Evolutionary conservation across 805 yeast genomes (phyloP).

Genomic region (Pichia scutulata): DNA sequence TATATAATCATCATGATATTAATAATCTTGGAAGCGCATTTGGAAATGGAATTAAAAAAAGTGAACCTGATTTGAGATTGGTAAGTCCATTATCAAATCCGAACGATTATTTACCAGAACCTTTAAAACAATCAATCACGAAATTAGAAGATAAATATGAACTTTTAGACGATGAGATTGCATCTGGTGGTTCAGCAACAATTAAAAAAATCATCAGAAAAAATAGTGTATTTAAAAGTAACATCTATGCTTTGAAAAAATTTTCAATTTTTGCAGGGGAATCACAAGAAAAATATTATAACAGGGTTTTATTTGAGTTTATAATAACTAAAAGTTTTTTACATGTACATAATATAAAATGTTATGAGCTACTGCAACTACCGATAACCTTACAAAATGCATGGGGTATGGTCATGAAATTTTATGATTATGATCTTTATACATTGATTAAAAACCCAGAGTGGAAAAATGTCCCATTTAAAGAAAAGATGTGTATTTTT

Average conservation of each 20-base stretch:
- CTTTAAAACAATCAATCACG: slow-evolving; percentile 39
- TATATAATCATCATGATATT: slow-evolving; percentile 29
- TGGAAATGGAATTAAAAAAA: slow-evolving; percentile 17
- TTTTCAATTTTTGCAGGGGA: slow-evolving; percentile 40
- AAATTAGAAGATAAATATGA: slow-evolving; percentile 50
- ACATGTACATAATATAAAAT: slow-evolving; percentile 52
- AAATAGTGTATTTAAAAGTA: slow-evolving; percentile 27
- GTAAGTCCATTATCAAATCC: slow-evolving; percentile 60
- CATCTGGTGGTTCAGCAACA: slow-evolving; percentile 66
- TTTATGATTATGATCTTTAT: slow-evolving; percentile 56
- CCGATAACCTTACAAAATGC: slow-evolving; percentile 56
- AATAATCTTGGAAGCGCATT: slow-evolving; percentile 26
- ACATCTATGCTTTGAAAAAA: slow-evolving; percentile 55
- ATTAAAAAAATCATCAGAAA: slow-evolving; percentile 43
- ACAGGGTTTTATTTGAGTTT: slow-evolving; percentile 56
- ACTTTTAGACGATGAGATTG: slow-evolving; percentile 38
- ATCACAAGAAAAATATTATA: slow-evolving; percentile 53
- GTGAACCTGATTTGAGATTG: slow-evolving; percentile 36
- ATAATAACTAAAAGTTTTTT: slow-evolving; percentile 48
- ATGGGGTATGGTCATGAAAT: slow-evolving; percentile 72
- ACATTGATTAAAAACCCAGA: slow-evolving; percentile 45
- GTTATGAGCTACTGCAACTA: slow-evolving; percentile 46
- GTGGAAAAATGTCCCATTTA: slow-evolving; percentile 44
- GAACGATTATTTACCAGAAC: slow-evolving; percentile 51
- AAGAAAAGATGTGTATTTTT: slow-evolving; percentile 57